Evolutionary conservation across 768 basidiomycete species (phyloP), one percentile per base, ranked within the genome.

Genomic region (Tylopilus rubrobrunneus): DNA sequence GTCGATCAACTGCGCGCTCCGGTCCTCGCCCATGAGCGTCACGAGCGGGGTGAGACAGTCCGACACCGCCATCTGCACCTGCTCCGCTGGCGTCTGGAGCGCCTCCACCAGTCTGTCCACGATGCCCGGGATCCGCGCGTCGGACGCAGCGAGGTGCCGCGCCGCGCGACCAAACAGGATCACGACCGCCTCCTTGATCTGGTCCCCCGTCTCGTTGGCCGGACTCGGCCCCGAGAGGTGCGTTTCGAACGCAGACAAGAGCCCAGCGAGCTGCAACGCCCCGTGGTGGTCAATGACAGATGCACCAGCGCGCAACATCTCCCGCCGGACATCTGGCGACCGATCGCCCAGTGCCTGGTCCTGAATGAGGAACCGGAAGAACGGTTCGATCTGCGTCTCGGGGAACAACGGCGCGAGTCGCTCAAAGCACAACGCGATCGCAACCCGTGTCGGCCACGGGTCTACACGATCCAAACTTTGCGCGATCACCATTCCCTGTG

Each of bases 41-140:
- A 94, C 89, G 7, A 99, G 76, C 1, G 94, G 92, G 0, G 92
- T 87, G 4, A 99, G 76, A 72, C 96, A 98, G 54, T 98, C 97
- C 0, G 95, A 92, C 1, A 98, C 93, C 8, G 97, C 95, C 43
- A 92, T 86, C 67, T 98, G 96, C 0, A 99, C 97, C 65, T 95
- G 87, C 67, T 99, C 97, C 3, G 94, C 84, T 0, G 96, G 97
- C 0, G 95, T 98, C 70, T 87, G 88, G 53, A 99, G 76, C 1
- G 96, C 92, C 31, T 90, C 89, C 8, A 96, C 83, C 19, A 98
- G 76, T 10, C 93, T 78, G 56, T 92, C 84, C 9, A 98, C 87
- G 56, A 98, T 89, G 11, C 73, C 70, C 0, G 90, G 87, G 41
- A 97, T 83, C 1, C 94, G 86, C 5, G 76, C 57, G 67, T 98